These are phyloP conservation scores for Candida ortonii DNA, from an alignment of 805 yeast genomes.

Conservation along the genomic window DNA sequence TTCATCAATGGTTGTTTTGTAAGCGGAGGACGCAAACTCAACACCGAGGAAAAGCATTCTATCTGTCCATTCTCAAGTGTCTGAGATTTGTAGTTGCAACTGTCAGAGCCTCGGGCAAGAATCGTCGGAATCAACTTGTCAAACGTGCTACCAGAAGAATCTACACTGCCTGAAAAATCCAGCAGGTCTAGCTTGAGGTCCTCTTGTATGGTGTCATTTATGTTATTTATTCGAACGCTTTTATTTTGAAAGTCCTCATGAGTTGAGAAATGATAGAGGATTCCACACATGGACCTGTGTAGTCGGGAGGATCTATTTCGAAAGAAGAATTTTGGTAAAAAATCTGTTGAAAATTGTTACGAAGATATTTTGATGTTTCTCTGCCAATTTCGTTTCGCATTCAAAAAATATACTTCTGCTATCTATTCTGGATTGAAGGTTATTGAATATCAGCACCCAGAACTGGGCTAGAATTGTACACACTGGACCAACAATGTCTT, in stretches of 20 bases:
- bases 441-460: too few species aligned
- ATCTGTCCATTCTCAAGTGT: conserved; percentile 12
- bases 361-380: too few species aligned
- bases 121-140: conserved; percentile 43
- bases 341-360: conserved; percentile 1
- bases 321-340: conserved; percentile 1
- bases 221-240: conserved; percentile 9
- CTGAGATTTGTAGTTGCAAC: conserved; percentile 31
- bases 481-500: too few species aligned
- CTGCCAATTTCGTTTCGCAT: too few species aligned
- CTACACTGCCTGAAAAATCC: conserved; percentile 16
- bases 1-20: conserved; percentile 63
- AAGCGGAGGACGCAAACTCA: conserved; percentile 78
- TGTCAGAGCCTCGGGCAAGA: conserved; percentile 65
- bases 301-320: neutral
- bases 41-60: conserved; percentile 63
- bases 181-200: conserved; percentile 15
- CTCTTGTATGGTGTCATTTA: conserved; percentile 4
- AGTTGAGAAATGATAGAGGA: conserved; percentile 36
- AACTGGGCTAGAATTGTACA: too few species aligned
- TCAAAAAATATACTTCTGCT: too few species aligned
- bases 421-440: too few species aligned
- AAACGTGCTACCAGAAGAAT: conserved; percentile 20
- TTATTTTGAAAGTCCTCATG: conserved; percentile 4
- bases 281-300: conserved; percentile 54